Base-by-base conservation (phyloP, 495 filamentous ascomycete species). In the Tirmania nivea region DNA sequence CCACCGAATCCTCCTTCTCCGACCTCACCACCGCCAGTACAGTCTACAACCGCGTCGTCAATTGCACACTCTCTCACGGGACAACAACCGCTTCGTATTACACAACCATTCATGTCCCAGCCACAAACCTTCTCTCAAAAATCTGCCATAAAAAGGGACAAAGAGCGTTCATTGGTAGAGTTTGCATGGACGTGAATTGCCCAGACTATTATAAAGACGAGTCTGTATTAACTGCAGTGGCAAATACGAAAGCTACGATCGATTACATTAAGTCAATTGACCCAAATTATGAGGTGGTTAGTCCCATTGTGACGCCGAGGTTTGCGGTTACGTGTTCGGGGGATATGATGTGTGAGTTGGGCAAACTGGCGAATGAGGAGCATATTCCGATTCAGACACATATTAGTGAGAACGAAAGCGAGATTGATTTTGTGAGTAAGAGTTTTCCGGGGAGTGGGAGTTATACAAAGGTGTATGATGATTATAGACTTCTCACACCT, bases 41-140 rank as follows among this genome's bases (percentile, higher is more conserved):
- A 57, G 75, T 88, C 56, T 96, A 96, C 68, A 71, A 73, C 16
- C 76, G 78, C 58, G 79, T 81, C 63, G 75, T 96, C 59, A 67
- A 73, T 50, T 79, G 81, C 47, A 92, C 87, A 0, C 77, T 97
- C 42, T 73, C 84, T 49, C 75, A 94, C 68, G 89, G 89, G 55
- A 97, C 89, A 20, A 97, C 89, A 0, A 84, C 78, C 10, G 86
- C 86, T 3, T 77, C 84, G 34, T 97, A 95, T 71, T 95, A 86
- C 69, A 88, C 88, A 42, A 95, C 89, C 45, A 78, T 82, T 56
- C 77, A 87, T 68, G 80, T 86, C 14, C 66, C 75, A 1, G 73
- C 84, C 3, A 97, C 89, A 8, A 94, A 94, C 68, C 75, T 92
- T 6, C 81, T 97, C 21, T 84, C 89, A 2, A 76, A 80, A 48